A percentile compares a stretch with the other conserved stretches of the same genome.
Conservation (phyloP, 1,284 basidiomycete genomes). For the Trametes polyzona region DNA sequence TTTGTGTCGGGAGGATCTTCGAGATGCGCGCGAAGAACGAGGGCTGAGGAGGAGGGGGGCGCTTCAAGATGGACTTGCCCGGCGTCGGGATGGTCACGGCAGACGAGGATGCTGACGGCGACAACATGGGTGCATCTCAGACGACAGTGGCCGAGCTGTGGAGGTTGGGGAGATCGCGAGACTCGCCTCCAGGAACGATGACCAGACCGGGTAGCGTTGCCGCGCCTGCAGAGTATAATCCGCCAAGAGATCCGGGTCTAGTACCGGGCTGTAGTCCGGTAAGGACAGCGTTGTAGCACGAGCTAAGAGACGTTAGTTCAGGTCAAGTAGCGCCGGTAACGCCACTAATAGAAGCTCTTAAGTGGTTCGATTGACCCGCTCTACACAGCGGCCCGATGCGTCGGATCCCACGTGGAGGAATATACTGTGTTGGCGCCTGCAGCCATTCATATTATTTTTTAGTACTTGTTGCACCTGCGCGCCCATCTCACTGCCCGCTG, state of each 20-base stretch:
- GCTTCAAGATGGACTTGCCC: conserved; percentile 79
- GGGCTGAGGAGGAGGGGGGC: conserved; percentile 68
- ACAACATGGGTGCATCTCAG: conserved; percentile 39
- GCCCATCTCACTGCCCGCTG: too few species aligned
- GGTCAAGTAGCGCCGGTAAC: too few species aligned
- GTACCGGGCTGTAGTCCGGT: background rate
- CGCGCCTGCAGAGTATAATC: background rate
- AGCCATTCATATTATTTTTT: too few species aligned
- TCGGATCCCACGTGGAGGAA: background rate
- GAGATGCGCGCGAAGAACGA: conserved; percentile 76
- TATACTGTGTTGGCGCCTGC: too few species aligned
- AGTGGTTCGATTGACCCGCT: too few species aligned
- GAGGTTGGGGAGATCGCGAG: conserved; percentile 10
- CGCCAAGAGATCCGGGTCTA: background rate
- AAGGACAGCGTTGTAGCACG: background rate
- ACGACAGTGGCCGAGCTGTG: conserved; percentile 6
- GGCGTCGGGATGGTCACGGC: conserved; percentile 76
- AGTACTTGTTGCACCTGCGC: too few species aligned
- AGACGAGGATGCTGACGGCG: conserved; percentile 67
- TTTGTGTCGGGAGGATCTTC: conserved; percentile 61
- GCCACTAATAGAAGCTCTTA: too few species aligned
- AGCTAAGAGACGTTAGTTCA: background rate
- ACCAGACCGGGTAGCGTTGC: conserved; percentile 5
- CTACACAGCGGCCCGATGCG: background rate
- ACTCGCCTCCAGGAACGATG: background rate